Conservation (phyloP, 495 filamentous ascomycete species). For the Neurospora sp. region DNA sequence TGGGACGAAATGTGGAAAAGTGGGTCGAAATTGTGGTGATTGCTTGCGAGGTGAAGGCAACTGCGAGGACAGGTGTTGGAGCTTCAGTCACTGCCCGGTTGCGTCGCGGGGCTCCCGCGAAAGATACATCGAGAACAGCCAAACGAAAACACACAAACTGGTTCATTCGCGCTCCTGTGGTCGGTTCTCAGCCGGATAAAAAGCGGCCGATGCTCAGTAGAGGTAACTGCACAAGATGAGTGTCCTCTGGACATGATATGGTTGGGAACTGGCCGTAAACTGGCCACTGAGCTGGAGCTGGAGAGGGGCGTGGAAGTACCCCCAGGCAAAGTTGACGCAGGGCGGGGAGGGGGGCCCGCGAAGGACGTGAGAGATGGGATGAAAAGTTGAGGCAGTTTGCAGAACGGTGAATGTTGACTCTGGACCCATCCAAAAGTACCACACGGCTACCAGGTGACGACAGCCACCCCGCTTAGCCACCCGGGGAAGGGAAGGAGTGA, state of each 20-base stretch:
- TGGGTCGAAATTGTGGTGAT: neutral
- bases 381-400: neutral
- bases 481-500: neutral
- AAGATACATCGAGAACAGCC: neutral
- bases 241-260: neutral
- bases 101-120: neutral
- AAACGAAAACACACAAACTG: neutral
- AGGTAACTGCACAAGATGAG: neutral
- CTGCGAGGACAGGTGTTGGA: neutral
- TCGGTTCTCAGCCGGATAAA: neutral
- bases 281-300: neutral
- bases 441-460: neutral
- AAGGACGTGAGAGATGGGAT: neutral
- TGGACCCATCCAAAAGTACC: neutral
- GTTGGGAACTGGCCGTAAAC: neutral
- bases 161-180: neutral
- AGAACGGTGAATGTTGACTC: neutral
- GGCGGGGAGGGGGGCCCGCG: neutral
- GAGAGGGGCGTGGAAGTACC: neutral
- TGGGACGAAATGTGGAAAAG: neutral
- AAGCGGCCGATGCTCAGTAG: neutral
- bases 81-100: neutral
- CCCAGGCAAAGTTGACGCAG: neutral
- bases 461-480: neutral
- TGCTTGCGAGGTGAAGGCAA: neutral